Evolutionary conservation across 2,329 filamentous ascomycete species (phyloP), one percentile per base, ranked within the genome.

Genomic region (Pseudocercospora cruenta): DNA sequence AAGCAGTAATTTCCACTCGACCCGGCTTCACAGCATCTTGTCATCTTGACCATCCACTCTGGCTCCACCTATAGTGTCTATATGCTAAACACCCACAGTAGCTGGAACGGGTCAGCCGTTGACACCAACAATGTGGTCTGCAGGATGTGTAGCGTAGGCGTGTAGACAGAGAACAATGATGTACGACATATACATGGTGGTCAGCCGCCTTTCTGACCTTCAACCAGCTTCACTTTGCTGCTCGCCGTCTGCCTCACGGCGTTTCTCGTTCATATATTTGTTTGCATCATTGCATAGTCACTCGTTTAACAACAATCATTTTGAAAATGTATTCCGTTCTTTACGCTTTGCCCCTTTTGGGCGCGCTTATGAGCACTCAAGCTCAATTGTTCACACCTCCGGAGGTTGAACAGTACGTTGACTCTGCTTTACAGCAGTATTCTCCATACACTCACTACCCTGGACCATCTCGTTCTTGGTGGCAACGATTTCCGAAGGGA

Each of bases 301-400:
- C 16, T 22, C 53, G n/a, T 43, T 64, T 58, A 19, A 7, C 21
- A 24, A 65, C 55, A 43, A 45, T 33, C 60, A 65, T 61, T 39
- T 43, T 31, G 31, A 43, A 43, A 45, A 70, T 70, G 68, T 60
- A 67, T 63, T 62, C 65, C 54, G 28, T 57, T 54, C 61, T 67
- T 36, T 62, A 63, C 54, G 57, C 63, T 21, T 19, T 66, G 9
- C 24, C 67, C 22, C 64, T 70, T 12, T 51, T 67, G 43, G 60
- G 57, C 62, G 69, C 69, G 58, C 54, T 69, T 55, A 65, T 63
- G 53, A 67, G 62, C 61, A 69, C 60, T 63, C 62, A 65, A n/a
- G 64, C 63, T 26, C 67, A 69, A 53, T 53, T 67, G 43, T 66
- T 65, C 39, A 53, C 43, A 19, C 59, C 64, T 22, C 47, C 36